These are phyloP conservation scores for Endotrypanum monterogeii DNA, from an alignment of 208 protist species.

Conservation along the genomic window DNA sequence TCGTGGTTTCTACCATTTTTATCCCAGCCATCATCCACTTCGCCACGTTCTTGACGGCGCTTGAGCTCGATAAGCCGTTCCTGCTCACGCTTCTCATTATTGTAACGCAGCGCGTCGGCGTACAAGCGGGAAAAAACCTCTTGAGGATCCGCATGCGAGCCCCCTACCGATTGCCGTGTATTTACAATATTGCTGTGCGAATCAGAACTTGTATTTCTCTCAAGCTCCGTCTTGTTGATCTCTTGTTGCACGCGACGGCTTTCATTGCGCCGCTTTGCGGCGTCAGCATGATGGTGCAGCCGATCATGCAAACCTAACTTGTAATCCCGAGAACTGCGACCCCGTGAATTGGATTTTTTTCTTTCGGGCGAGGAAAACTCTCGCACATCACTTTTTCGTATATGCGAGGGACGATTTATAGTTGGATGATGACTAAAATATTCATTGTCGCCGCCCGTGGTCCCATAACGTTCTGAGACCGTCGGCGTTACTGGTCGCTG, in stretches of 20 bases:
- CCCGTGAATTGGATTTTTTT: not conserved
- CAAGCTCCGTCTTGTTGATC: not conserved
- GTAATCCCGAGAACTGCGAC: slow-evolving; percentile 16
- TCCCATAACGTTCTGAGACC: slow-evolving; percentile 6
- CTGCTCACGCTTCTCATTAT: slow-evolving; percentile 37
- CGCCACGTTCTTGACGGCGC: slow-evolving; percentile 29
- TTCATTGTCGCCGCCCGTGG: slow-evolving; percentile 25
- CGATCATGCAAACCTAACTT: slow-evolving; percentile 12
- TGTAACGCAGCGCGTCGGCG: slow-evolving; percentile 54
- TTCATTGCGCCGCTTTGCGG: not conserved
- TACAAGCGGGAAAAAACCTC: slow-evolving; percentile 66
- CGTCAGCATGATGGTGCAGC: slow-evolving; percentile 24
- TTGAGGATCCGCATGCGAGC: not conserved
- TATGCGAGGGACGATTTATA: slow-evolving; percentile 21
- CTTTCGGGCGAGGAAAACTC: slow-evolving; percentile 2
- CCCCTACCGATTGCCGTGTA: slow-evolving; percentile 1
- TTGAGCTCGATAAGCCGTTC: slow-evolving; percentile 33
- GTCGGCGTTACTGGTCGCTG: not conserved
- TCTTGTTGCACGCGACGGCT: slow-evolving; percentile 9
- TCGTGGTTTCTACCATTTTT: not conserved
- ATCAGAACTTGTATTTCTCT: slow-evolving; percentile 9
- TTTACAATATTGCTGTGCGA: slow-evolving; percentile 1
- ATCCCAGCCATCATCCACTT: slow-evolving; percentile 14
- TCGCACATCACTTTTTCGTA: not conserved
- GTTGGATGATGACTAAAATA: slow-evolving; percentile 52